These are phyloP conservation scores for Mortierella sp. DNA, from an alignment of 371 early-diverging fungal species.

Conservation along the genomic window DNA sequence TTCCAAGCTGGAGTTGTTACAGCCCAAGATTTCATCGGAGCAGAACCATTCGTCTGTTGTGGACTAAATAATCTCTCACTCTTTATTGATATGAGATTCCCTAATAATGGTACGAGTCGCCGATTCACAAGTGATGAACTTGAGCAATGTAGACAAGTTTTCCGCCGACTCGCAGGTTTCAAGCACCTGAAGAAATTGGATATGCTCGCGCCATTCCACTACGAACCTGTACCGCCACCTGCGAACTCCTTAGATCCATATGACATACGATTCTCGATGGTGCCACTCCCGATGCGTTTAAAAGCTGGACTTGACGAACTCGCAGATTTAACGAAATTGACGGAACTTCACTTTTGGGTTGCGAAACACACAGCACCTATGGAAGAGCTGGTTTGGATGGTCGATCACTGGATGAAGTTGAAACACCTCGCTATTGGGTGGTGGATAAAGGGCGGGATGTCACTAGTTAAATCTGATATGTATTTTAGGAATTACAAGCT, in stretches of 20 bases:
- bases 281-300: not conserved
- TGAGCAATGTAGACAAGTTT: not conserved
- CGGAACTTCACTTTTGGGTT: not conserved
- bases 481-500: no score
- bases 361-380: not conserved
- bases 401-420: no score
- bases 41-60: not conserved
- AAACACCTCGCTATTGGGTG: no score
- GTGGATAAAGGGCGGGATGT: no score
- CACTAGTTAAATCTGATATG: no score
- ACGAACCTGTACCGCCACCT: not conserved
- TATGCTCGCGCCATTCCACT: not conserved
- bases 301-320: not conserved
- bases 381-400: not conserved
- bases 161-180: not conserved
- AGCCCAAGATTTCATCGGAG: not conserved
- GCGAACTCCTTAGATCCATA: no score
- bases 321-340: not conserved
- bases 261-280: not conserved
- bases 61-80: not conserved
- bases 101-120: not conserved
- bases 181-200: not conserved
- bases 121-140: not conserved
- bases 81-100: constrained; percentile 1
- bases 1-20: not conserved